A percentile compares a stretch with the other conserved stretches of the same genome.
Conservation (phyloP, 2,329 filamentous ascomycete genomes). For the Ustulina deusta region DNA sequence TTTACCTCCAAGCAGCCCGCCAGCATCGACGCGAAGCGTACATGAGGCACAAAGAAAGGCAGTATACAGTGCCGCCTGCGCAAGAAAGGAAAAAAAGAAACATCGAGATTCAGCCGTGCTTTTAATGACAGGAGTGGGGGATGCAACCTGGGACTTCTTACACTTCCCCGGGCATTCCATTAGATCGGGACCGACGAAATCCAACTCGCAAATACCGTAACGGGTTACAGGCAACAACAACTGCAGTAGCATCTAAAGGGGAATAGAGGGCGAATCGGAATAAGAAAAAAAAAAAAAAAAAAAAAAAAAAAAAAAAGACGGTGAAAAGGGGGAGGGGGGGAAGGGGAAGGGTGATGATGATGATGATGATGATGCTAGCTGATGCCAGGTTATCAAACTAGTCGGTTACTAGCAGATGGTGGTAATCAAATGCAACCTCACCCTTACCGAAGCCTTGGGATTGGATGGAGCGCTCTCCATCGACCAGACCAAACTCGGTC, state of each 20-base stretch:
- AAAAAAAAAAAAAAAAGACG: not conserved
- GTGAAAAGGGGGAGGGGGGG: conserved; percentile 1
- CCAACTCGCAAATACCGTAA: not conserved
- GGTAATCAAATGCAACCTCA: conserved; percentile 49
- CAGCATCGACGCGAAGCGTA: not conserved
- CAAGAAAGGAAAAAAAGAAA: not conserved
- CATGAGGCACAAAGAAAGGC: conserved; percentile 16
- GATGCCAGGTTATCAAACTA: conserved; percentile 5
- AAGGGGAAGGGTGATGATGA: conserved; percentile 19
- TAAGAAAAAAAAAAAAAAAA: not conserved
- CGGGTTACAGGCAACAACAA: not conserved
- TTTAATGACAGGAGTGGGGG: conserved; percentile 5
- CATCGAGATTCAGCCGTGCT: not conserved
- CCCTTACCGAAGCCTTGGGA: conserved; percentile 35
- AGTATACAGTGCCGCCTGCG: not conserved
- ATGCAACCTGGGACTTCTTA: too few species aligned
- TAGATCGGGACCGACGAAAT: conserved; percentile 29
- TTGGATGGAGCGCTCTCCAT: conserved; percentile 22
- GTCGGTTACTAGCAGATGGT: conserved; percentile 36
- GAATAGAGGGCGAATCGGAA: too few species aligned
- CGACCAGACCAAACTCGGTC: conserved; percentile 19
- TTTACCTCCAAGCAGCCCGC: not conserved
- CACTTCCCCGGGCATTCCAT: not conserved
- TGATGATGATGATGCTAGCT: conserved; percentile 16
- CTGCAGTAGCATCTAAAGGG: not conserved